Conservation (phyloP, 2,329 filamentous ascomycete species). For the Sporothrix brasiliensis region DNA sequence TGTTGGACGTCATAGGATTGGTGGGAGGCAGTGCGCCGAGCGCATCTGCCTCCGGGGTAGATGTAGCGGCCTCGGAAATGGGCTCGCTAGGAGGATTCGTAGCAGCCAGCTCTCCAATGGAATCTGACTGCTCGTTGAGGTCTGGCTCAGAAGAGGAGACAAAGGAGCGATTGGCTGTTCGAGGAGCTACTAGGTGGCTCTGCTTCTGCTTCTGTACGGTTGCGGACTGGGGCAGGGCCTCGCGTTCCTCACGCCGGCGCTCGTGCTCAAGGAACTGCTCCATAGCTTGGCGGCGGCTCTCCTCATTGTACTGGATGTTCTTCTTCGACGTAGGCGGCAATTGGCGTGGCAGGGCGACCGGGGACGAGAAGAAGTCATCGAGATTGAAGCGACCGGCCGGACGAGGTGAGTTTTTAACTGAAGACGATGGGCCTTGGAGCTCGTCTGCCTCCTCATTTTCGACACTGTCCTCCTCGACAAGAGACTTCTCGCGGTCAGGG, state of each 20-base stretch:
- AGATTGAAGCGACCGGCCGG: constrained; percentile 28
- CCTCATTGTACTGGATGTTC: constrained; percentile 33
- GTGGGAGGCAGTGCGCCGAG: background rate
- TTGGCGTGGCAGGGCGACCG: constrained; percentile 47
- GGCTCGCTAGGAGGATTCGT: background rate
- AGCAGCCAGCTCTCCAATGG: background rate
- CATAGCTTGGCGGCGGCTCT: constrained; percentile 30
- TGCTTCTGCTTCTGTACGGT: background rate
- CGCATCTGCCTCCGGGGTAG: background rate
- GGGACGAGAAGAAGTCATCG: constrained; percentile 59
- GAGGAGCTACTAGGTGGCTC: background rate
- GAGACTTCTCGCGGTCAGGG: constrained; percentile 50
- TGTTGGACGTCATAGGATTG: background rate
- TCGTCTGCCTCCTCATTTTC: background rate
- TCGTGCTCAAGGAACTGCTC: constrained; percentile 29
- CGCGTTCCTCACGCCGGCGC: constrained; percentile 20
- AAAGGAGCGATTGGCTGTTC: background rate
- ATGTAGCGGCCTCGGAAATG: background rate
- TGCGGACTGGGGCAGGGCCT: background rate
- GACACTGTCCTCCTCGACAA: constrained; percentile 43
- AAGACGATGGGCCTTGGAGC: background rate
- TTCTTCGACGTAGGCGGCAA: constrained; percentile 34
- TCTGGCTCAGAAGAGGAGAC: background rate
- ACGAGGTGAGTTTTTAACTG: background rate
- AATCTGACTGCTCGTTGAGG: background rate